Base-by-base conservation (phyloP, 2,329 filamentous ascomycete species). In the Fusarium torreyae region DNA sequence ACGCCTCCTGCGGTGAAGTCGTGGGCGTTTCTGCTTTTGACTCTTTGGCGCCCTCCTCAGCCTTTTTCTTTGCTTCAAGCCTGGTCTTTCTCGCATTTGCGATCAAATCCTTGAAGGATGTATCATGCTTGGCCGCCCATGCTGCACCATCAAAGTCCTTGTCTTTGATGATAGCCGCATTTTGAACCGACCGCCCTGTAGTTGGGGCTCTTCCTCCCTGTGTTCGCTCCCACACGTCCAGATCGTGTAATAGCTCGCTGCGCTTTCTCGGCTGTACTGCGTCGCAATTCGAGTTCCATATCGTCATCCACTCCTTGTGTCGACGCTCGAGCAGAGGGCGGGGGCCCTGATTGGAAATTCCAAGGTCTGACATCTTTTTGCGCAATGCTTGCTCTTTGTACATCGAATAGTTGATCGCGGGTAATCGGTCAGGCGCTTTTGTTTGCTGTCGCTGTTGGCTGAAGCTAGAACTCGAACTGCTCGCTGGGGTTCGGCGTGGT, bases 281-380 rank as follows among this genome's bases (percentile, higher is more conserved):
- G 79, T 99, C 96, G 80, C 94, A 97, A 77, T 99, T 99, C 13
- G 97, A 93, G 78, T 99, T 99, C 92, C 94, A 98, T 18, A 99
- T 82, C 38, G 96, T 98, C 52, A 96, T 86, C 94, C 94, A 99
- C 79, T 99, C 96, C 24, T 88, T 93, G 75, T 98, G 94, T 18
- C 97, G 88, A 69, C 86, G 88, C 77, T 95, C 91, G 55, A 98
- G 83, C 2, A 94, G 84, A 45, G 86, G 82, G 45, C 91, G 91
- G 1, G 86, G 80, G 1, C 96, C 96, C 63, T 82, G 84, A 11
- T 85, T 87, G 0, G 93, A 91, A 58, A 98, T 90, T 1, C 94
- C 94, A 2, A 96, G 84, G 4, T 97, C 94, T 18, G 84, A 78
- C 42, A 99, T 82, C 80, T 97, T 98, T 76, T 93, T 96, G 49